Evolutionary conservation across 306 rosid species (phyloP).

Genomic region (Fragaria vesca): DNA sequence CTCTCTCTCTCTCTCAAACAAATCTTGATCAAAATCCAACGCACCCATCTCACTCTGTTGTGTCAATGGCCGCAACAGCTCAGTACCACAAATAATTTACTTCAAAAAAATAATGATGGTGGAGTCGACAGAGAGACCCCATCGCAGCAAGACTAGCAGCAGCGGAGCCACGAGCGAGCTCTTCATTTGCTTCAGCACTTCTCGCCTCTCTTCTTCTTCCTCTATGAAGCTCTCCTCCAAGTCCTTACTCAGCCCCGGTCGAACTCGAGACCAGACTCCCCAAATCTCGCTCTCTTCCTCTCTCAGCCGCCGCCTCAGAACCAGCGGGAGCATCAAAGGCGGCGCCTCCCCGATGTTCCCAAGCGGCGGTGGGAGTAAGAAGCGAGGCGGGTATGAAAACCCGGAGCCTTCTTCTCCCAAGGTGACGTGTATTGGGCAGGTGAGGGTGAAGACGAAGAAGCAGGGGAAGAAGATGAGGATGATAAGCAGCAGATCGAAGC

Average conservation of each 20-base stretch:
- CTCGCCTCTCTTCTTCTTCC: slow-evolving; percentile 62
- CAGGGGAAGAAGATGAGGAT: slow-evolving; percentile 80
- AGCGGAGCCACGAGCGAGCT: slow-evolving; percentile 54
- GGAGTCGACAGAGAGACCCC: slow-evolving; percentile 50
- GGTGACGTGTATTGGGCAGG: slow-evolving; percentile 95
- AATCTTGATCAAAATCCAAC: slow-evolving; percentile 24
- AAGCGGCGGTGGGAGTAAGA: slow-evolving; percentile 54
- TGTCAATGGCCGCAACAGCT: not conserved
- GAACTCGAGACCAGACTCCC: slow-evolving; percentile 51
- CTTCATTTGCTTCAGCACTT: slow-evolving; percentile 57
- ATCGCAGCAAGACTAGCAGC: slow-evolving; percentile 25
- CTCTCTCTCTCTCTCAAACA: slow-evolving; percentile 22
- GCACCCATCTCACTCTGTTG: too few relatives aligned
- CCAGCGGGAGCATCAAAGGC: slow-evolving; percentile 76
- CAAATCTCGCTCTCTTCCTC: slow-evolving; percentile 84
- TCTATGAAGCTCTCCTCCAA: slow-evolving; percentile 89
- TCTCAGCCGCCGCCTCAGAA: slow-evolving; percentile 64
- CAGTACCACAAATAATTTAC: not conserved
- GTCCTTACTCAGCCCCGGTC: slow-evolving; percentile 75
- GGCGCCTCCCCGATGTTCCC: slow-evolving; percentile 98
- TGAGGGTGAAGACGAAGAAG: slow-evolving; percentile 83
- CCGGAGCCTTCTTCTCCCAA: slow-evolving; percentile 97
- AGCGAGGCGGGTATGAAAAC: slow-evolving; percentile 66
- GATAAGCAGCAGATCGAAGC: slow-evolving; percentile 41
- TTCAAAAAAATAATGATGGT: slow-evolving; percentile 5